A percentile compares a stretch with the other conserved stretches of the same genome.
Conservation (phyloP, 805 yeast genomes). For the Kodamaea jinghongensis region DNA sequence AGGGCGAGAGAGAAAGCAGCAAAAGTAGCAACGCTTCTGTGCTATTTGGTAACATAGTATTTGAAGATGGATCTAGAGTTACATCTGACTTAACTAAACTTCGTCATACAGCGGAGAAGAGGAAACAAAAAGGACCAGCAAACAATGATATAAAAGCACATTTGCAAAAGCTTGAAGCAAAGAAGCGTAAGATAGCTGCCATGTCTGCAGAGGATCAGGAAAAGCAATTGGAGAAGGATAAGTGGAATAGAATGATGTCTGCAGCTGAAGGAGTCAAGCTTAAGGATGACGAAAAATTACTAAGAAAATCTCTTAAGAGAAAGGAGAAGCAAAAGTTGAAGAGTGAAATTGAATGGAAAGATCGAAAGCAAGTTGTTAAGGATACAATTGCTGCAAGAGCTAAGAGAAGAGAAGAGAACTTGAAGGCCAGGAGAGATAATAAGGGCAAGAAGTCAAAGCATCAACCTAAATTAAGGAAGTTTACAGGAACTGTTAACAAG, state of each 20-base stretch:
- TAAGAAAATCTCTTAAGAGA: slow-evolving; percentile 81
- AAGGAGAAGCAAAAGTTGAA: slow-evolving; percentile 81
- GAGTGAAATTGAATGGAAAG: slow-evolving; percentile 90
- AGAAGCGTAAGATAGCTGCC: slow-evolving; percentile 58
- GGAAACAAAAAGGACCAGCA: slow-evolving; percentile 77
- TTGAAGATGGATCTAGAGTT: slow-evolving; percentile 76
- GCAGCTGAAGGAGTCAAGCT: slow-evolving; percentile 88
- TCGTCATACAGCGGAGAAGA: slow-evolving; percentile 46
- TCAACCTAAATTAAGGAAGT: slow-evolving; percentile 66
- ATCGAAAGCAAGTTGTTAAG: slow-evolving; percentile 76
- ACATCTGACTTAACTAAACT: slow-evolving; percentile 66
- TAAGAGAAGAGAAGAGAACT: slow-evolving; percentile 89
- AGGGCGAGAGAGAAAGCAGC: slow-evolving; percentile 28
- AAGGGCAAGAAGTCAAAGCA: slow-evolving; percentile 78
- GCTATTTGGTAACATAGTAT: slow-evolving; percentile 77
- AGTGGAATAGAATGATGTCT: slow-evolving; percentile 81
- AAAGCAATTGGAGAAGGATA: slow-evolving; percentile 63
- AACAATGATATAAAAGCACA: slow-evolving; percentile 84
- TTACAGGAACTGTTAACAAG: slow-evolving; percentile 53
- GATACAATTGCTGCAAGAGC: slow-evolving; percentile 71
- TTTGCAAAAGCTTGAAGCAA: slow-evolving; percentile 68
- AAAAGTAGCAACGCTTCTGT: slow-evolving; percentile 40
- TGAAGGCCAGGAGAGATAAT: slow-evolving; percentile 79
- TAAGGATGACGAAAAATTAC: slow-evolving; percentile 84
- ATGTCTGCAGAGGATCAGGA: slow-evolving; percentile 62